Evolutionary conservation across 2,329 filamentous ascomycete species (phyloP), one percentile per base, ranked within the genome.

Genomic region (Ophiostoma sp.): DNA sequence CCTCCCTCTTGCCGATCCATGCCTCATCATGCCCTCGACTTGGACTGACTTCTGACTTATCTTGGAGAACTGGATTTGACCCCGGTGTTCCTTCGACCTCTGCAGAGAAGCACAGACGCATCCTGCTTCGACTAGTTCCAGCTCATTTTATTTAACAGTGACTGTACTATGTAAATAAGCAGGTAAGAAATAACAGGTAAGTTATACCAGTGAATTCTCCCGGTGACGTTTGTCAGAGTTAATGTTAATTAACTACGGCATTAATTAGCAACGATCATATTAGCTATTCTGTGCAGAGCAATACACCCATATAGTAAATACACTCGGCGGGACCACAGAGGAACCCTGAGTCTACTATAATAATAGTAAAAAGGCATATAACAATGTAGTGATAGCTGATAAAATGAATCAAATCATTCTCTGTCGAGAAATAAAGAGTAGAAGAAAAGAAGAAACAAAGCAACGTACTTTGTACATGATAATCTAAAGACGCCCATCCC

Each of bases 1-100:
- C 10, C 44, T 48, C 41, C 41, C 17, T 48, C 52, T 57, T 57
- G 52, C 52, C 23, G 52, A 57, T 57, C 52, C 52, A 57, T 57
- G 23, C 52, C 52, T 57, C 52, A 31, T 15, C 23, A 13, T 57
- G 52, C 52, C 52, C 52, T 57, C 52, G 52, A 57, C 17, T n/a
- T n/a, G 20, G 17, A 31, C 27, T 31, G 27, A 31, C 27, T 31
- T 31, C 20, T 48, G 44, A 44, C 15, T 48, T 54, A 54, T 27
- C 27, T 57, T 10, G 52, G 11, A 57, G n/a, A 57, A 52, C 39
- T 41, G 39, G 39, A 41, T 41, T 13, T 41, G 39, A 41, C 48
- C 48, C 48, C 23, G 48, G 48, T 52, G 48, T 23, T 52, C 48
- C 48, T 52, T 52, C 48, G 20, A 15, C 52, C 23, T 57, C 7